A percentile compares a stretch with the other conserved stretches of the same genome.
Conservation (phyloP, 2,329 filamentous ascomycete species). For the Penicillium occitanis region DNA sequence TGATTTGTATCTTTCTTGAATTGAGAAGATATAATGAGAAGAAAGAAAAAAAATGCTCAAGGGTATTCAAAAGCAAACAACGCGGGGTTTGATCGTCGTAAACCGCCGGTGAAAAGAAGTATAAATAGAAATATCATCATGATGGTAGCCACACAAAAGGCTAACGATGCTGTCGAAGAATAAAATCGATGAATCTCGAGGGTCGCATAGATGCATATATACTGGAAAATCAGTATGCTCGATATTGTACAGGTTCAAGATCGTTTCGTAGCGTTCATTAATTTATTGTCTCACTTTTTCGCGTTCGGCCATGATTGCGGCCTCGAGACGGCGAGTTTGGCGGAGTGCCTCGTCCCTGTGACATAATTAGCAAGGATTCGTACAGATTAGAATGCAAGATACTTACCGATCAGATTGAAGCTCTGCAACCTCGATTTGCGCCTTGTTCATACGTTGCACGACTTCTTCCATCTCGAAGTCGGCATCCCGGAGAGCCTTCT, state of each 20-base stretch:
- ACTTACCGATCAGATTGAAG: constrained; percentile 59
- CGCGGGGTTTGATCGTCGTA: not conserved
- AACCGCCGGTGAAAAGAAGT: constrained; percentile 2
- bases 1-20: not conserved
- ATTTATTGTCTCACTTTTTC: constrained; percentile 53
- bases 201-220: not conserved
- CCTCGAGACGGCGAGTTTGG: constrained; percentile 68
- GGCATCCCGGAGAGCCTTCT: constrained; percentile 73
- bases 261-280: constrained; percentile 18
- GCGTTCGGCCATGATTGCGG: constrained; percentile 63
- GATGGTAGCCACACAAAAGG: not conserved
- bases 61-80: constrained; percentile 16
- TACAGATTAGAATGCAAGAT: constrained; percentile 5
- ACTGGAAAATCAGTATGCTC: not conserved
- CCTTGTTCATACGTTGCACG: constrained; percentile 75
- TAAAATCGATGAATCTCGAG: constrained; percentile 2
- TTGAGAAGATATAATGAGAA: not conserved
- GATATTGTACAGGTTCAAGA: constrained; percentile 15
- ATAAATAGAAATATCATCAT: not conserved
- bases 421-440: constrained; percentile 79
- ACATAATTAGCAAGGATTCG: constrained; percentile 7
- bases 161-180: constrained; percentile 1
- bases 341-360: constrained; percentile 68
- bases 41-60: constrained; percentile 6
- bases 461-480: constrained; percentile 83